phyloP scores from a whole-genome alignment of 345 rosid species.

The Mercurialis annua region DNA sequence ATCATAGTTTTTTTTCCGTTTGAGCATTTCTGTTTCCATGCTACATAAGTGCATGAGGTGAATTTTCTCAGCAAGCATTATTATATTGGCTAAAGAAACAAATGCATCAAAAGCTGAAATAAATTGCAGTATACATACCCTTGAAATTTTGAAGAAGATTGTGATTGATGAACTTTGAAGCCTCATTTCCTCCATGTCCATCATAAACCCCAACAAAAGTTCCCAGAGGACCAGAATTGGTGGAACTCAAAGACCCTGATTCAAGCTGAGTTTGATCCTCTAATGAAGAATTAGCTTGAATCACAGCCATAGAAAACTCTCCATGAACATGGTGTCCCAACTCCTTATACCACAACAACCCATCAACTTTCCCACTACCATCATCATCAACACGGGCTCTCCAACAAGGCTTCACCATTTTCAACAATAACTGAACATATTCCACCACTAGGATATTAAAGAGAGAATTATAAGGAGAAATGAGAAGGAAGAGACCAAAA shows the following conservation, averaged over 20 bases:
- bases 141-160: constrained; percentile 59
- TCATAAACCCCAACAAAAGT: constrained; percentile 76
- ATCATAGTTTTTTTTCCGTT: too few species aligned
- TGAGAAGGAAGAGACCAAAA: constrained; percentile 36
- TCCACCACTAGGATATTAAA: too few species aligned
- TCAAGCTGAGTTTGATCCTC: constrained; percentile 91
- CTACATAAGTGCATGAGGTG: too few species aligned
- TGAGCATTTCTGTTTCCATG: too few species aligned
- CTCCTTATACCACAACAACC: constrained; percentile 66
- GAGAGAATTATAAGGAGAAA: too few species aligned
- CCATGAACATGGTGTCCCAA: constrained; percentile 63
- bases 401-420: constrained; percentile 71
- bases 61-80: too few species aligned
- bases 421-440: too few species aligned
- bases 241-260: constrained; percentile 61
- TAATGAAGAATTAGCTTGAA: constrained; percentile 65
- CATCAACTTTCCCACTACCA: constrained; percentile 42
- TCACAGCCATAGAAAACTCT: constrained; percentile 74
- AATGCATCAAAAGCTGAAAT: too few species aligned
- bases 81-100: too few species aligned
- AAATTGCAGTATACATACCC: constrained; percentile 36
- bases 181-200: constrained; percentile 84
- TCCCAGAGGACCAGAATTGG: constrained; percentile 44
- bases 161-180: constrained; percentile 56
- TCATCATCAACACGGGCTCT: constrained; percentile 38